Base-by-base conservation (phyloP, 2,329 filamentous ascomycete species). In the Lasiodiplodia hormozganensis region DNA sequence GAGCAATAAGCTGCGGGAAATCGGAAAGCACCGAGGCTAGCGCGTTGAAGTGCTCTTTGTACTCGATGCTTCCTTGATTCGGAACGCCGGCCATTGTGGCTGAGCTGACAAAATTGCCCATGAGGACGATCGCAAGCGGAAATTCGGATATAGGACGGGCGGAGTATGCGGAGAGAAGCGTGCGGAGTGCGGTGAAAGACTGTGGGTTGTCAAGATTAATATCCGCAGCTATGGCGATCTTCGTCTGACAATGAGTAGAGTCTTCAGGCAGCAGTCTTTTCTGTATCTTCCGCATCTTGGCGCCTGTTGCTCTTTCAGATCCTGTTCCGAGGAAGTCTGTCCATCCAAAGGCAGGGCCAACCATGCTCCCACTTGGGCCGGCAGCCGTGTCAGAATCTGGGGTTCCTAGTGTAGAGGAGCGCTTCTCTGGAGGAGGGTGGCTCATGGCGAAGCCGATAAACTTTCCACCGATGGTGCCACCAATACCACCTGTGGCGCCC, bases 21-120 rank as follows among this genome's bases (percentile, higher is more conserved):
- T 98, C 94, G 8, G 92, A 86, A 6, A 99, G 85, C 1, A 93
- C 86, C 2, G 90, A 89, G 3, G 96, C 95, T 14, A 99, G 86
- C 10, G 90, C 88, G 80, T 99, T 94, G 78, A 98, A 97, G 77
- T 92, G 91, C 80, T 98, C 96, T 82, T 98, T 98, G 83, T 97
- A 98, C 81, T 97, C 94, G 73, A 98, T 94, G 79, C 92, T 95
- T 47, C 93, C 92, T 25, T 91, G 90, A 53, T 87, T 90, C 47
- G 89, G 90, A 0, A 78, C 88, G 65, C 92, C 90, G 34, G 85
- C 84, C 75, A 90, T 84, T 65, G 83, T 82, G 25, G 87, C 84
- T 72, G 84, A 82, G 56, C 84, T 85, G 66, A 85, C 85, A 75
- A 99, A 98, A 78, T 96, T 97, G 47, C 96, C 96, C 57, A 93